phyloP scores from a whole-genome alignment of 1,284 basidiomycete species.

The Athelia psychrophila region DNA sequence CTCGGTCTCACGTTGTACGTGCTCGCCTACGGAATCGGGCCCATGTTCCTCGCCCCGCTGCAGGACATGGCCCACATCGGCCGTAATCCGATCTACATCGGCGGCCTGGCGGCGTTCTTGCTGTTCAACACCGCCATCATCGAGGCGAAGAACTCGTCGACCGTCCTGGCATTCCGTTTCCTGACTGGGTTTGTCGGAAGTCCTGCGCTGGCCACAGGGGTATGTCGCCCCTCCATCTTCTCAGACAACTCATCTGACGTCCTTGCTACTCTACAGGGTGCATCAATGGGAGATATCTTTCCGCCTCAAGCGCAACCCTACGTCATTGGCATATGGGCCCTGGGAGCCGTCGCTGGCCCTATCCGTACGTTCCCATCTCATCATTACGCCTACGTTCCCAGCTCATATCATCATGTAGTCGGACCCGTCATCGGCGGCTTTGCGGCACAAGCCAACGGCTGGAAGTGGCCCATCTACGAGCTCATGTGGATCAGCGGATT shows the following conservation, averaged over 20 bases:
- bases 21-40: constrained; percentile 20
- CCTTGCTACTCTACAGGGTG: constrained; percentile 5
- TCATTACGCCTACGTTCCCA: not conserved
- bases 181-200: constrained; percentile 54
- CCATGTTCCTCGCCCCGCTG: constrained; percentile 49
- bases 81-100: constrained; percentile 48
- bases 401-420: not conserved
- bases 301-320: constrained; percentile 42
- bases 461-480: constrained; percentile 46
- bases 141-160: constrained; percentile 50
- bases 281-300: constrained; percentile 21
- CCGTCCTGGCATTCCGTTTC: constrained; percentile 62
- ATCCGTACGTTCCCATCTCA: constrained; percentile 11
- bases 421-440: constrained; percentile 53
- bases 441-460: constrained; percentile 29
- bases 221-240: not conserved
- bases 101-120: constrained; percentile 52
- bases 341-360: constrained; percentile 54
- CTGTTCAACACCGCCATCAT: constrained; percentile 57
- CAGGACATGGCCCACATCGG: constrained; percentile 44
- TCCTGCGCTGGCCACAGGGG: constrained; percentile 31
- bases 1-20: constrained; percentile 31
- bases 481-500: constrained; percentile 8
- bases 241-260: not conserved
- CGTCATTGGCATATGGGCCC: constrained; percentile 53